Conservation (phyloP, 2,329 filamentous ascomycete species). For the Botrytis aclada region DNA sequence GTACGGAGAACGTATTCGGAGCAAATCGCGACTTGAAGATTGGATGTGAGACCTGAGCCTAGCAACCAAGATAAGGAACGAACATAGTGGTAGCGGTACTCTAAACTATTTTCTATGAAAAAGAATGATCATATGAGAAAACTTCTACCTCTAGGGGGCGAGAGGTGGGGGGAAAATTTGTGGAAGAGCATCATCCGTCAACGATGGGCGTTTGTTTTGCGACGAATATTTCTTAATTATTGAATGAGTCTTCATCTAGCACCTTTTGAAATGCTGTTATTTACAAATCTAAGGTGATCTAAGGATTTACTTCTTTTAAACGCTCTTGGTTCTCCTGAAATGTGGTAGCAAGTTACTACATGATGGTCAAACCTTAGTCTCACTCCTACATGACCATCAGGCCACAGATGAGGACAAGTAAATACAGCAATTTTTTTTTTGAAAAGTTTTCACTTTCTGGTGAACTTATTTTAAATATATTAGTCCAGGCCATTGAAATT, state of each 20-base stretch:
- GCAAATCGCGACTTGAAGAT: not conserved
- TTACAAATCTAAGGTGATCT: rapidly evolving
- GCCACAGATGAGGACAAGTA: too few relatives aligned
- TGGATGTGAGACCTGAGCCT: not conserved
- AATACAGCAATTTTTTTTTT: too few relatives aligned
- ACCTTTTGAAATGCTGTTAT: not conserved
- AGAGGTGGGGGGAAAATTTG: too few relatives aligned
- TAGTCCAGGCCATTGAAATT: too few relatives aligned
- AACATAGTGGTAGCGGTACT: not conserved
- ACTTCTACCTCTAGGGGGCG: too few relatives aligned
- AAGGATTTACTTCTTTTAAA: not conserved
- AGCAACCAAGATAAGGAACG: not conserved
- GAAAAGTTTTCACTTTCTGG: too few relatives aligned
- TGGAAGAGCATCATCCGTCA: not conserved
- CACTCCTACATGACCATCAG: not conserved
- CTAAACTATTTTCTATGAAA: not conserved
- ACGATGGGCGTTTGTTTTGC: not conserved
- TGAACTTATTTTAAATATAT: too few relatives aligned
- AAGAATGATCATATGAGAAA: too few relatives aligned
- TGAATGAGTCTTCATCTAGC: not conserved
- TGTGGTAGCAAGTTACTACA: not conserved
- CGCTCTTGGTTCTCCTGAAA: rapidly evolving
- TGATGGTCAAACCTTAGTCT: not conserved
- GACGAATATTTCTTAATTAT: not conserved
- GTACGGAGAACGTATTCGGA: not conserved